These are phyloP conservation scores for Zoysia pacifica DNA, from an alignment of 176 grass and related monocot genomes.

Conservation along the genomic window DNA sequence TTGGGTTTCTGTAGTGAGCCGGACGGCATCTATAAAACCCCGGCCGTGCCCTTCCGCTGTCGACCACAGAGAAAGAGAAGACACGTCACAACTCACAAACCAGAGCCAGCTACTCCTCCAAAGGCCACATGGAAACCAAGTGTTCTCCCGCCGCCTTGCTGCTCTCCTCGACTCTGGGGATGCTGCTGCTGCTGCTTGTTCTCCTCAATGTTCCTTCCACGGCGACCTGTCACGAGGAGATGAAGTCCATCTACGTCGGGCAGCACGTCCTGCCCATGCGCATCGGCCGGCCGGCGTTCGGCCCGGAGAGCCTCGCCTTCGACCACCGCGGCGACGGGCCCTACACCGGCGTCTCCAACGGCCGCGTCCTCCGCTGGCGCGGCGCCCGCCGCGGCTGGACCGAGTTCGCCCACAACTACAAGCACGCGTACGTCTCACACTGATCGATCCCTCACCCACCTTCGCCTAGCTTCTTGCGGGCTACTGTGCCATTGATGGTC, in stretches of 20 bases:
- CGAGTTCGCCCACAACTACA: slow-evolving; percentile 74
- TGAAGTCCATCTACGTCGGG: slow-evolving; percentile 50
- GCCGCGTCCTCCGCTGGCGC: slow-evolving; percentile 76
- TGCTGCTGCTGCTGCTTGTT: slow-evolving; percentile 29
- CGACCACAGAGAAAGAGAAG: no score
- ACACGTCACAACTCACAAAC: background rate
- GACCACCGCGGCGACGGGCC: slow-evolving; percentile 66
- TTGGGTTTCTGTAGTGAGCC: no score
- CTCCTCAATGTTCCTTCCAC: slow-evolving; percentile 8
- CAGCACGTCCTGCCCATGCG: slow-evolving; percentile 37
- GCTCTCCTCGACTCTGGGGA: background rate
- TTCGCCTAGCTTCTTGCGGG: no score
- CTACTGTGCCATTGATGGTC: no score
- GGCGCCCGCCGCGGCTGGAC: slow-evolving; percentile 49
- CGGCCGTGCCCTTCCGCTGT: no score
- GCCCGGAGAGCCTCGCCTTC: slow-evolving; percentile 93
- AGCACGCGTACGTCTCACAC: slow-evolving; percentile 30
- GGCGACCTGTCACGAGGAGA: slow-evolving; percentile 32
- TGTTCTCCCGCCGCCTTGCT: slow-evolving; percentile 11
- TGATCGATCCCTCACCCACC: no score
- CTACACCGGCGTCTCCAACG: slow-evolving; percentile 83
- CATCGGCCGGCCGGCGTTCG: slow-evolving; percentile 48
- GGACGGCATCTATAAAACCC: no score
- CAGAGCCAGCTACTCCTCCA: background rate
- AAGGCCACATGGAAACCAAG: slow-evolving; percentile 35